Base-by-base conservation (phyloP, 169 alveolate species). In the Neospora caninum region DNA sequence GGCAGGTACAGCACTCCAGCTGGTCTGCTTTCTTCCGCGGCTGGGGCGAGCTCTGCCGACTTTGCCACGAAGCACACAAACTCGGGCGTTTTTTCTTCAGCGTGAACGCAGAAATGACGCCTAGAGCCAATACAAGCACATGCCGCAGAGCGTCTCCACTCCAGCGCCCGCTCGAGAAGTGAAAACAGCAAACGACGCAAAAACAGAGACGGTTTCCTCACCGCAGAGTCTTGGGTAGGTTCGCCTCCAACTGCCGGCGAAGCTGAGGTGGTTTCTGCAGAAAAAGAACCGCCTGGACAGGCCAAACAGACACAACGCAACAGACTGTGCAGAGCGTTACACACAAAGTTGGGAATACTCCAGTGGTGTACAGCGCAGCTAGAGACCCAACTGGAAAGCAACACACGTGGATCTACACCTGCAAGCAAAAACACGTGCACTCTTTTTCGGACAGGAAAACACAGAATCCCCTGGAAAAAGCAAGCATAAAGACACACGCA, bases 191-290 rank as follows among this genome's bases (percentile, higher is more conserved):
- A 9, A 10, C 18, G 45, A 80, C 22, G 27, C 58, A 80, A 22
- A 34, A 20, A 6, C 34, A 25, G n/a, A 38, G n/a, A 10, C 49
- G 54, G 34, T 38, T 22, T 41, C 38, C 69, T 82, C 41, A 82
- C 89, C 89, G 53, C 10, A 82, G 29, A 22, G 36, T 42, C 41
- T 43, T 39, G 38, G 39, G 20, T 4, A 82, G 67, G 25, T 82
- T 82, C 34, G 53, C 29, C 89, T 82, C 89, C 54, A 41, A 82
- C 67, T 38, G 69, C n/a, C 31, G 89, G 34, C 89, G 89, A 16
- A 82, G 89, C 89, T 82, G 89, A 0, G 89, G 89, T 39, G 89
- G 89, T 9, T 20, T 9, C 25, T 82, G 89, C 53, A 82, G 89
- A 34, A 82, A 82, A 7, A 82, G 41, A 0, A 82, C 64, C 4